phyloP scores from a whole-genome alignment of 352 stramenopile genomes.

The Phytophthora hibernalis region DNA sequence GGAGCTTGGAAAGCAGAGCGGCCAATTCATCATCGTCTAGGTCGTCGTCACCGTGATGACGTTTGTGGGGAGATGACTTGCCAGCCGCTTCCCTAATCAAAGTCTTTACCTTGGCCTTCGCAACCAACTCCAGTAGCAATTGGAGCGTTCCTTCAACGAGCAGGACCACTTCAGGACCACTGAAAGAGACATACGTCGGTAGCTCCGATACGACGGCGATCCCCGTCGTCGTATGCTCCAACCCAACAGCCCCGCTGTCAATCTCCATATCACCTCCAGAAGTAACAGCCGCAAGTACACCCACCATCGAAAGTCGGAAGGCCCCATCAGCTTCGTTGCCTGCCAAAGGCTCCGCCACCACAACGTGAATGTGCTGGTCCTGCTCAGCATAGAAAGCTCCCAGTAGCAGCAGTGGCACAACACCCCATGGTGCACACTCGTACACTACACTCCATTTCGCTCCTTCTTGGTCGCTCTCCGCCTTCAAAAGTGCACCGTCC shows the following conservation, averaged over 20 bases:
- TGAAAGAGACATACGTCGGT: slow-evolving; percentile 63
- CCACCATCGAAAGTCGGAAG: slow-evolving; percentile 60
- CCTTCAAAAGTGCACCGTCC: slow-evolving; percentile 63
- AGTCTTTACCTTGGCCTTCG: slow-evolving; percentile 15
- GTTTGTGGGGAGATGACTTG: slow-evolving; percentile 48
- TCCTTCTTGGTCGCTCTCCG: slow-evolving; percentile 29
- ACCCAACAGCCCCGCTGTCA: slow-evolving; percentile 38
- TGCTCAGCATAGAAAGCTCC: slow-evolving; percentile 54
- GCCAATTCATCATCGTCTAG: slow-evolving; percentile 64
- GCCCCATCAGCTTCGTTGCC: slow-evolving; percentile 55
- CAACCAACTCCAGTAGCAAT: slow-evolving; percentile 50
- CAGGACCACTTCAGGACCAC: slow-evolving; percentile 50
- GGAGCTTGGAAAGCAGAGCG: slow-evolving; percentile 68
- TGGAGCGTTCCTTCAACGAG: slow-evolving; percentile 67
- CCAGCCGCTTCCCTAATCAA: slow-evolving; percentile 1
- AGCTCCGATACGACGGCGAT: slow-evolving; percentile 60
- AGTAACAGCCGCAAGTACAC: slow-evolving; percentile 36
- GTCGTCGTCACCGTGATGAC: slow-evolving; percentile 59
- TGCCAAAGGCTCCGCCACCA: slow-evolving; percentile 56
- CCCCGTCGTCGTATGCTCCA: slow-evolving; percentile 48
- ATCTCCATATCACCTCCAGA: slow-evolving; percentile 40
- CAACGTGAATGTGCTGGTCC: slow-evolving; percentile 45
- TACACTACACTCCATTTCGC: slow-evolving; percentile 54
- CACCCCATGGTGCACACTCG: slow-evolving; percentile 56
- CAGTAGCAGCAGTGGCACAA: slow-evolving; percentile 50